Percentiles rank a stretch among this genome's conserved stretches.
phyloP scores from a whole-genome alignment of 345 rosid genomes.

The Syzygium aqueum region DNA sequence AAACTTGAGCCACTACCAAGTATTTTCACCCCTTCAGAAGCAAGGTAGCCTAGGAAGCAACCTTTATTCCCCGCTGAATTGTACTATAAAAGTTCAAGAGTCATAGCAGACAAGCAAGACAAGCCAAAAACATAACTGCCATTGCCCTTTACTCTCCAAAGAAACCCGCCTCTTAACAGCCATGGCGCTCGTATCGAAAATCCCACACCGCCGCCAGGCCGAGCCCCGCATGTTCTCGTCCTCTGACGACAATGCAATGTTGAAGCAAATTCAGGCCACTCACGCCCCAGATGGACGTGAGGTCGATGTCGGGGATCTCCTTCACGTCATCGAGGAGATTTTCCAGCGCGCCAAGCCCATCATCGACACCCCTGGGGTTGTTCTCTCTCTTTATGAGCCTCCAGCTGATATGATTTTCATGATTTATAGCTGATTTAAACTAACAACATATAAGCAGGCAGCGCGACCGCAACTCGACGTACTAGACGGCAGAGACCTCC shows the following conservation, averaged over 20 bases:
- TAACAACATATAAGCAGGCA: slow-evolving; percentile 10
- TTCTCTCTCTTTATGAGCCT: not conserved
- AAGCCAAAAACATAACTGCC: not conserved
- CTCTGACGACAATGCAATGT: slow-evolving; percentile 43
- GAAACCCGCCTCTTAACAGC: not conserved
- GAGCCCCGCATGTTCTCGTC: slow-evolving; percentile 26
- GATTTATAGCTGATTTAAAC: not conserved
- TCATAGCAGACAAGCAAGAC: not conserved
- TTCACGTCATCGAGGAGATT: slow-evolving; percentile 38
- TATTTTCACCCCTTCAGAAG: slow-evolving; percentile 22
- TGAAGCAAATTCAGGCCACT: slow-evolving; percentile 50
- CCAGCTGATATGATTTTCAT: not conserved
- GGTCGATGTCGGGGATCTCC: slow-evolving; percentile 27
- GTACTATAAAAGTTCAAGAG: not conserved
- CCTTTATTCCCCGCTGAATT: not conserved
- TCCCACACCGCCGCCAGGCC: not conserved
- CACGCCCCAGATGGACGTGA: slow-evolving; percentile 50
- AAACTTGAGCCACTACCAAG: slow-evolving; percentile 7
- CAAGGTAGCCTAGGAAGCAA: slow-evolving; percentile 25
- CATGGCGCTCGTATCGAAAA: not conserved
- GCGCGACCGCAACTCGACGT: slow-evolving; percentile 10
- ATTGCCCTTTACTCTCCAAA: not conserved
- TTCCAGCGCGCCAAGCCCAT: slow-evolving; percentile 21
- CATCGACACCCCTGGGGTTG: not conserved
- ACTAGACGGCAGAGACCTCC: slow-evolving; percentile 17